Evolutionary conservation across 2,329 filamentous ascomycete genomes (phyloP).

Genomic region (Colletotrichum sp.): DNA sequence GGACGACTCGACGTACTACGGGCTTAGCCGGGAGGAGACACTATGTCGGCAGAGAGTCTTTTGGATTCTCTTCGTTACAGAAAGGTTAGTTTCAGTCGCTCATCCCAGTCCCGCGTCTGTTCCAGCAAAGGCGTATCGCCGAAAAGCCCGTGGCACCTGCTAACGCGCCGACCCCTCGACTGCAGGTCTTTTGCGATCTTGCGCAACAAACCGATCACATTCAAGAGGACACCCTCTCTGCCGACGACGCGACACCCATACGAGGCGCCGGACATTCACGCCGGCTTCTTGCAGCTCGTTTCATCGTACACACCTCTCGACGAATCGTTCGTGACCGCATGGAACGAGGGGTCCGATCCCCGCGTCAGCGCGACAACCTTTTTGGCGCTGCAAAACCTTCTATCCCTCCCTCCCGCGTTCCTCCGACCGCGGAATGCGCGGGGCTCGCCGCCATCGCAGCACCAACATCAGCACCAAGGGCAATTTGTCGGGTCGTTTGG

Average conservation of each 20-base stretch:
- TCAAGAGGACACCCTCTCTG: conserved; percentile 63
- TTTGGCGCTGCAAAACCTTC: conserved; percentile 36
- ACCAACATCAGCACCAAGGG: background rate
- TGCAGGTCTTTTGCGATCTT: conserved; percentile 67
- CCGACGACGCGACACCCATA: conserved; percentile 57
- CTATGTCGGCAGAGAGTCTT: conserved; percentile 62
- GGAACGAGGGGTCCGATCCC: conserved; percentile 62
- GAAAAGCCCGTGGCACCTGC: background rate
- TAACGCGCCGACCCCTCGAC: background rate
- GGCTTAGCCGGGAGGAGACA: conserved; percentile 52
- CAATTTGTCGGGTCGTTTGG: conserved; percentile 9
- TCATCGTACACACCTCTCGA: conserved; percentile 68
- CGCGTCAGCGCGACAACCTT: conserved; percentile 37
- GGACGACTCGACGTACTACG: conserved; percentile 60
- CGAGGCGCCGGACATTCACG: conserved; percentile 56
- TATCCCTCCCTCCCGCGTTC: conserved; percentile 37
- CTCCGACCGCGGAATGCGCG: conserved; percentile 26
- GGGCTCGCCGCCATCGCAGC: conserved; percentile 30
- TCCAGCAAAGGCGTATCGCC: background rate
- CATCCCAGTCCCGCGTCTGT: background rate
- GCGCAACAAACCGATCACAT: conserved; percentile 66
- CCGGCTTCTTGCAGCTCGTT: conserved; percentile 66
- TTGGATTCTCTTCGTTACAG: conserved; percentile 68
- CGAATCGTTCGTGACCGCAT: conserved; percentile 66
- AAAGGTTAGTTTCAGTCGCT: conserved; percentile 46